Percentiles rank a stretch among this genome's conserved stretches.
Evolutionary conservation across 768 basidiomycete species (phyloP).

Genomic region (Hypholoma sublateritium): DNA sequence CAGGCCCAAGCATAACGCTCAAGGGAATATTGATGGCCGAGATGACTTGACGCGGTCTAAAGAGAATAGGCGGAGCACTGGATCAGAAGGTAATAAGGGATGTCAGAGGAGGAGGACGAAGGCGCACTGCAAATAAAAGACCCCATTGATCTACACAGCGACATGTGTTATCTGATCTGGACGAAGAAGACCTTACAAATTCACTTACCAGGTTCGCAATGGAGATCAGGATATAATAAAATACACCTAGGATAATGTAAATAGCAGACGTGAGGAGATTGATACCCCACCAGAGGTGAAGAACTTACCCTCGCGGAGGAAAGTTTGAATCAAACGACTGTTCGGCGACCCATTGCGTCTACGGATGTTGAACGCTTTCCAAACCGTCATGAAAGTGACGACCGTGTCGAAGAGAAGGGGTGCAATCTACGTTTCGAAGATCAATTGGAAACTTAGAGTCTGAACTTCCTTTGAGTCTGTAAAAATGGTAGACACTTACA

Average conservation of each 20-base stretch:
- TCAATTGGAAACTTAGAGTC: slow-evolving; percentile 4
- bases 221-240: slow-evolving; percentile 86
- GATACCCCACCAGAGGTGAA: background rate
- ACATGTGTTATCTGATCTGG: background rate
- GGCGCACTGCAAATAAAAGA: slow-evolving; percentile 81
- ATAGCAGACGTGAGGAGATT: background rate
- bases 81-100: slow-evolving; percentile 1
- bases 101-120: background rate
- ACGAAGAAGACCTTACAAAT: background rate
- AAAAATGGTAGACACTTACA: slow-evolving; percentile 32
- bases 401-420: slow-evolving; percentile 81
- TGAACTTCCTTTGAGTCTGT: background rate
- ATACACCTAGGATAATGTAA: slow-evolving; percentile 52
- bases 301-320: slow-evolving; percentile 70
- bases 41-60: slow-evolving; percentile 76
- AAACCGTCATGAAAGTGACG: slow-evolving; percentile 78
- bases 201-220: slow-evolving; percentile 67
- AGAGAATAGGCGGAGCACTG: slow-evolving; percentile 11
- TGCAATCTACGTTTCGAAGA: slow-evolving; percentile 54
- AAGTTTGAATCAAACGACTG: slow-evolving; percentile 80
- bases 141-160: slow-evolving; percentile 62
- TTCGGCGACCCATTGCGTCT: slow-evolving; percentile 73
- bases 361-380: slow-evolving; percentile 77
- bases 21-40: slow-evolving; percentile 84
- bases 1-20: slow-evolving; percentile 80